Conservation (phyloP, 345 rosid species). For the Melaleuca quinquenervia region DNA sequence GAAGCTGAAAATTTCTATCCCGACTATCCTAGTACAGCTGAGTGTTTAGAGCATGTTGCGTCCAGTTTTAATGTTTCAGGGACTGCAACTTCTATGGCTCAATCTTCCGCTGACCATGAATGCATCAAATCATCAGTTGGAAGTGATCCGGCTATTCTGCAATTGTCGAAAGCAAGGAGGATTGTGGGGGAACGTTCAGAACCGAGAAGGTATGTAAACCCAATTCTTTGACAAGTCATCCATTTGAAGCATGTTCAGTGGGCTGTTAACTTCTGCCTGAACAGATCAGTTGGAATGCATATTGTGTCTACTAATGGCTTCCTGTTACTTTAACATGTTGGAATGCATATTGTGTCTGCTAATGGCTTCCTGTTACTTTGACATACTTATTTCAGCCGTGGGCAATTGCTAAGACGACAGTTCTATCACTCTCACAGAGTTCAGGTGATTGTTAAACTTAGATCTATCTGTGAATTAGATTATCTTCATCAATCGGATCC, state of each 20-base stretch:
- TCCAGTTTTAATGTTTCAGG: constrained; percentile 35
- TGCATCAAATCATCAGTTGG: constrained; percentile 31
- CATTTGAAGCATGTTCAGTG: not conserved
- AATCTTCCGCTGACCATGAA: constrained; percentile 45
- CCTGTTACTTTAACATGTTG: not conserved
- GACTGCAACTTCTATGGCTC: constrained; percentile 47
- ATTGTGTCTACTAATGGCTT: not conserved
- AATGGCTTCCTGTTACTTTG: not conserved
- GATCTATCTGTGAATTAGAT: not conserved
- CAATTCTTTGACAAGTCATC: not conserved
- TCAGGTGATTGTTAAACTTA: constrained; percentile 47
- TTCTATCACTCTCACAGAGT: constrained; percentile 94
- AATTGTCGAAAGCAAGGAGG: constrained; percentile 45
- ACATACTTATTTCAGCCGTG: constrained; percentile 37
- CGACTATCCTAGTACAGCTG: constrained; percentile 31
- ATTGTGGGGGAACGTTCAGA: constrained; percentile 65
- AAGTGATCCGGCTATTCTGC: constrained; percentile 41
- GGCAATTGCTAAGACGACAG: constrained; percentile 64
- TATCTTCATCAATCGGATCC: not conserved
- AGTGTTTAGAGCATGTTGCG: constrained; percentile 34
- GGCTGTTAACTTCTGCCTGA: not conserved
- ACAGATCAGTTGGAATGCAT: not conserved
- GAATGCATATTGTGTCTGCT: not conserved
- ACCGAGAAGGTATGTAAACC: constrained; percentile 45
- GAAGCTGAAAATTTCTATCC: constrained; percentile 31